phyloP scores from a whole-genome alignment of 805 yeast genomes.

The Pichia nakasei region DNA sequence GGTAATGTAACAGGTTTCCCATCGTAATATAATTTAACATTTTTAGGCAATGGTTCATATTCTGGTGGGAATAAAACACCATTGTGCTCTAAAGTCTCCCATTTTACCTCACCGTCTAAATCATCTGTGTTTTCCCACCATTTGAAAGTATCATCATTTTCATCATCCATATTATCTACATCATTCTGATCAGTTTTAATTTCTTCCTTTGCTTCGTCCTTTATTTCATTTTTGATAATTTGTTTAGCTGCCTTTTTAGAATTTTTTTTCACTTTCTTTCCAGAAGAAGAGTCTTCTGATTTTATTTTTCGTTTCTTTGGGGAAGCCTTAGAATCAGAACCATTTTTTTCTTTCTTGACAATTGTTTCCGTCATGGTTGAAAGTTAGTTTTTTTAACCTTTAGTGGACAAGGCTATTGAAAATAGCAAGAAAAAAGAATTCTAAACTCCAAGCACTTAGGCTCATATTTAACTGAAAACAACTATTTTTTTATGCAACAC shows the following conservation, averaged over 20 bases:
- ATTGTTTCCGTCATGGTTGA: background rate
- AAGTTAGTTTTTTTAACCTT: no score
- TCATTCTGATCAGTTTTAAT: constrained; percentile 9
- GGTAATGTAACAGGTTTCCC: constrained; percentile 72
- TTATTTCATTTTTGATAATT: background rate
- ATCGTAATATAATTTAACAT: constrained; percentile 67
- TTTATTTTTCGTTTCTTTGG: background rate
- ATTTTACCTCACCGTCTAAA: constrained; percentile 65
- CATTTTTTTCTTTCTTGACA: background rate
- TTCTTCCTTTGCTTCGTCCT: background rate
- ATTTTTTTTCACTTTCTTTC: background rate
- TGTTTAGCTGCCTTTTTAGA: background rate
- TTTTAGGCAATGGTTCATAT: constrained; percentile 75
- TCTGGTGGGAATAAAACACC: constrained; percentile 94
- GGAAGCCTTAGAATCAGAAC: background rate
- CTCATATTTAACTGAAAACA: no score
- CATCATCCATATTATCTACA: constrained; percentile 8
- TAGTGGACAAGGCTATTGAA: background rate
- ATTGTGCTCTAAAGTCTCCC: constrained; percentile 80
- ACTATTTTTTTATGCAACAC: no score
- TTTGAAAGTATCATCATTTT: constrained; percentile 52
- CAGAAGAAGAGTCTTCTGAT: background rate
- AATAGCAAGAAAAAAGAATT: background rate
- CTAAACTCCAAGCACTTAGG: no score
- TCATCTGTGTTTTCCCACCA: constrained; percentile 82